Evolutionary conservation across 2,329 filamentous ascomycete genomes (phyloP), one percentile per base, ranked within the genome.

Genomic region (Beauveria caledonica): DNA sequence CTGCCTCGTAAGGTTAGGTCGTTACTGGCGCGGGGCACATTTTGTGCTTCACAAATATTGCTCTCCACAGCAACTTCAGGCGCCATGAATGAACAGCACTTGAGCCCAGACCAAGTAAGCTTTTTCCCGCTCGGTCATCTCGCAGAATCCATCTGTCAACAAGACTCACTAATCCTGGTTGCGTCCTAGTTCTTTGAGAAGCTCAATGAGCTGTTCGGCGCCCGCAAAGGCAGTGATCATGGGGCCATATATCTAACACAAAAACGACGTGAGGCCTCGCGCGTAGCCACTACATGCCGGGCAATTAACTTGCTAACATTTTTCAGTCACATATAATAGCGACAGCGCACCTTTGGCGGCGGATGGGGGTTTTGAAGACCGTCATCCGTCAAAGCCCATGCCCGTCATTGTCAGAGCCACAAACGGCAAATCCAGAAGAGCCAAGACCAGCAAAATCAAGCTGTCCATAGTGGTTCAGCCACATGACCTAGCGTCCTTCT

Each of bases 341-440:
- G 77, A 78, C 62, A 67, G 78, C 45, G 69, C 77, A 6, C 68
- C 76, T 23, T 62, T 79, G 29, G 70, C 74, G 40, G 75, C 75
- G 62, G 77, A 79, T 45, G 77, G 82, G 58, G 77, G 81, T 15
- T 78, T 87, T 61, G 78, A 83, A 67, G 86, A 90, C 65, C 78
- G 86, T 1, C 74, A 81, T 62, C 81, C 80, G 15, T 74, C 80
- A 11, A 75, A 77, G 29, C 85, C 86, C 6, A 76, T 88, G 15
- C 87, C 92, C 8, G 77, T 97, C 62, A 77, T 97, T 49, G 84
- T 99, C 65, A 87, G 92, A 63, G 93, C 91, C 15, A 88, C 89
- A 39, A 90, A 97, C 72, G 91, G 90, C 68, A 89, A 88, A 69
- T 82, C 77, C 55, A 85, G 82, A 67, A 77, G 75, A 63, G 79